Conservation (phyloP, 2,329 filamentous ascomycete species). For the Bipolaris cookei region DNA sequence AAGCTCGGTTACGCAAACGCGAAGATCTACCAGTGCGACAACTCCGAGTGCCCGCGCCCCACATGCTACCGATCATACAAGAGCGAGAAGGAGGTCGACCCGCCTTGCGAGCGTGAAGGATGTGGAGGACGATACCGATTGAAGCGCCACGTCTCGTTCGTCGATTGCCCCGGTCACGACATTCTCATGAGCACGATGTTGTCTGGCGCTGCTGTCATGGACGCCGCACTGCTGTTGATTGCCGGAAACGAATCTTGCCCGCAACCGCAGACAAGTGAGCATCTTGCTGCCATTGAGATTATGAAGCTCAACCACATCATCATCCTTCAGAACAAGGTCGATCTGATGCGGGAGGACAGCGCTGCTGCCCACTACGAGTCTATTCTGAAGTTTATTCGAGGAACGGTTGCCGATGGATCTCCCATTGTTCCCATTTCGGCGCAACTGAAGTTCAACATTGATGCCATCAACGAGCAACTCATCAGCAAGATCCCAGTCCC, state of each 20-base stretch:
- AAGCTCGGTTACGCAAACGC: conserved; percentile 99
- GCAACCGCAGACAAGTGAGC: conserved; percentile 97
- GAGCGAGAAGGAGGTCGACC: conserved; percentile 98
- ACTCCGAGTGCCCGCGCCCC: conserved; percentile 84
- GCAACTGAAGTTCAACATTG: conserved; percentile 99
- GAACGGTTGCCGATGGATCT: conserved; percentile 92
- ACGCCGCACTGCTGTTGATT: conserved; percentile 93
- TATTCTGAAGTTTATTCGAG: conserved; percentile 97
- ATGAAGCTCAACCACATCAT: conserved; percentile 99
- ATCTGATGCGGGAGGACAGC: conserved; percentile 95
- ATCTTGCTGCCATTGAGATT: conserved; percentile 98
- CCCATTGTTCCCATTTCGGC: conserved; percentile 97
- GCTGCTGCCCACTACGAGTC: conserved; percentile 95
- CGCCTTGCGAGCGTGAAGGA: conserved; percentile 91
- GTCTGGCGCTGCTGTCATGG: conserved; percentile 99
- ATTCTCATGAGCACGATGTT: conserved; percentile 99
- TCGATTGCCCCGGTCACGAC: conserved; percentile 99
- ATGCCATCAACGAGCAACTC: conserved; percentile 95
- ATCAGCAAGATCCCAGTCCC: conserved; percentile 95
- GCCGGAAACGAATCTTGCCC: conserved; percentile 98
- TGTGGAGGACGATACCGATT: conserved; percentile 87
- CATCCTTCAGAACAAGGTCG: conserved; percentile 99
- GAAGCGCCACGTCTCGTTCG: conserved; percentile 74
- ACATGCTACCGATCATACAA: conserved; percentile 97
- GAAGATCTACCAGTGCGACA: conserved; percentile 99